Conservation (phyloP, 306 rosid genomes). For the Hippophae tibetana region DNA sequence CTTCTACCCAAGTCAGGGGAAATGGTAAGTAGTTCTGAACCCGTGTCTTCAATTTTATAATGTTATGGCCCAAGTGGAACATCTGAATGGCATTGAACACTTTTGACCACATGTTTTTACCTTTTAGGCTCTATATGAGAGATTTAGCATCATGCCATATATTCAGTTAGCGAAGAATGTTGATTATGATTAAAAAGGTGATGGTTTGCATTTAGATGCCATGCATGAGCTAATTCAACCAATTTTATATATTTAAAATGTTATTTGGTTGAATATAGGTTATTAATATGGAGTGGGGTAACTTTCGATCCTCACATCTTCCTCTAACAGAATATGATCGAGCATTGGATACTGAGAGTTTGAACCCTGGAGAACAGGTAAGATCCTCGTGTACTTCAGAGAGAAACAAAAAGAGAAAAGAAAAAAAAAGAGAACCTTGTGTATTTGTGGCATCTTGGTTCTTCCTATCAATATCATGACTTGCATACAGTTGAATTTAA, state of each 20-base stretch:
- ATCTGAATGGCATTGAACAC: neutral
- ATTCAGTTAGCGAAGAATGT: too few relatives aligned
- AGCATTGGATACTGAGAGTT: constrained; percentile 61
- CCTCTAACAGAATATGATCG: constrained; percentile 82
- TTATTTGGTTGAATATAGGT: constrained; percentile 33
- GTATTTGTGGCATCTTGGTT: too few relatives aligned
- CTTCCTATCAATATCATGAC: constrained; percentile 6
- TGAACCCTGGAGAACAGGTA: constrained; percentile 99
- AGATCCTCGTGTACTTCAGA: too few relatives aligned
- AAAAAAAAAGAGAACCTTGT: too few relatives aligned
- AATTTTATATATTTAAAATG: too few relatives aligned
- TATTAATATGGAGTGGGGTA: constrained; percentile 99
- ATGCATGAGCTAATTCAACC: neutral
- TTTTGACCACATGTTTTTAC: neutral
- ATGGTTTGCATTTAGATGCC: neutral
- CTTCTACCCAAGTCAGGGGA: constrained; percentile 77
- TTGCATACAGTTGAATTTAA: constrained; percentile 17
- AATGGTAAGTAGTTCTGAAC: constrained; percentile 50
- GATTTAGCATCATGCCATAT: neutral
- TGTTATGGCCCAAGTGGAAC: neutral
- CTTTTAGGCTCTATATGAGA: neutral
- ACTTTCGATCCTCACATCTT: constrained; percentile 76
- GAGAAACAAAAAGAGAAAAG: too few relatives aligned
- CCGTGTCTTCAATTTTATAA: neutral
- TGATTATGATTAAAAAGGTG: neutral